Evolutionary conservation across 257 asterid genomes (phyloP), one percentile per base, ranked within the genome.

Genomic region (Ligustrum vulgare): DNA sequence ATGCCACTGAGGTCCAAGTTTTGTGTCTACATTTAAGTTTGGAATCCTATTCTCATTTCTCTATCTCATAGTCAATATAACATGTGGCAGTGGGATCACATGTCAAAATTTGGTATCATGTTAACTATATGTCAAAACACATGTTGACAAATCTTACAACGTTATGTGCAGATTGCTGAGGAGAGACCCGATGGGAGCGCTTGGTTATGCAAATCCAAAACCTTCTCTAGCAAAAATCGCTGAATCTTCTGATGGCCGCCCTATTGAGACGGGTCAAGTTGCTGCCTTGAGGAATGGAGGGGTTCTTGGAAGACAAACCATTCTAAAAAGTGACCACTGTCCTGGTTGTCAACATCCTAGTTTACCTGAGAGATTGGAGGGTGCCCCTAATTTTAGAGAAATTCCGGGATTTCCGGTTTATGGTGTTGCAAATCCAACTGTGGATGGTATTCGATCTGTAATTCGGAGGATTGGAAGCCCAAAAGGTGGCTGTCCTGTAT

Each of bases 121-220:
- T 56, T 20, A 45, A n/a, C 54, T 3, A 12, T 45, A 45, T 72
- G 35, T 71, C 73, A 54, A 67, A 65, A 69, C 67, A 65, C 74
- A 58, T 80, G 72, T 70, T 67, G n/a, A 70, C 28, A 37, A 36
- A 35, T 25, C 72, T n/a, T 60, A 69, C 70, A 72, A 71, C 77
- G 67, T 62, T 72, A 33, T 78, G 71, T 81, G 84, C 93, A 94
- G 98, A 82, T 86, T 94, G 86, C 89, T 94, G 79, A 90, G 98
- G 81, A 90, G 98, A 89, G 91, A 94, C 79, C 98, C 98, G 18
- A 89, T 92, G 98, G 94, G 98, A 66, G 98, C 97, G 65, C 97
- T 94, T 72, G 96, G 98, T 73, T 92, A 87, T 86, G 87, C 91
- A 78, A 89, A 84, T 80, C 34, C 74, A 75, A 83, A 85, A 73